These are phyloP conservation scores for Gliomastix tumulicola DNA, from an alignment of 2,329 filamentous ascomycete genomes.

Conservation along the genomic window DNA sequence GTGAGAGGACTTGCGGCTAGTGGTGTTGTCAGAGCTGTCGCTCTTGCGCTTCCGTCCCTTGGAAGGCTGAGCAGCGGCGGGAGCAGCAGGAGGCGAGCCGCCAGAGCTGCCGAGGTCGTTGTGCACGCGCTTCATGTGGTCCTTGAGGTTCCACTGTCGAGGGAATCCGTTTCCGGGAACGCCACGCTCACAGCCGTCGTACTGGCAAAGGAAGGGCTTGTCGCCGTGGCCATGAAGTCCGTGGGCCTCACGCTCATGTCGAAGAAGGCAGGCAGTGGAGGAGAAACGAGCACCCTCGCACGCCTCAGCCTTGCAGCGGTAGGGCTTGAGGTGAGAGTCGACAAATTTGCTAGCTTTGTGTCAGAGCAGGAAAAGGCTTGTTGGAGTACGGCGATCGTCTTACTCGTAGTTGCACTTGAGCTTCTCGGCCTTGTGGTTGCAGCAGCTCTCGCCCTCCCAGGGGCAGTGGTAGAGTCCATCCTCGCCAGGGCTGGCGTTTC, in stretches of 20 bases:
- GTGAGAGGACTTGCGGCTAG: constrained; percentile 42
- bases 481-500: constrained; percentile 50
- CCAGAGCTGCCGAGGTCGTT: constrained; percentile 45
- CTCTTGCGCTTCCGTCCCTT: constrained; percentile 55
- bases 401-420: constrained; percentile 99
- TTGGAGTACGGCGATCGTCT: constrained; percentile 39
- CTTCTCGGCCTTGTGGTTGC: constrained; percentile 88
- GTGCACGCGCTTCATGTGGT: constrained; percentile 97
- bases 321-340: constrained; percentile 93
- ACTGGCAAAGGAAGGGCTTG: constrained; percentile 85
- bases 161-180: constrained; percentile 83
- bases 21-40: constrained; percentile 33
- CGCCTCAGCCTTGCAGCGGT: constrained; percentile 79
- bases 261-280: constrained; percentile 87
- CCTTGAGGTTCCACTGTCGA: constrained; percentile 88
- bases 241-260: constrained; percentile 92
- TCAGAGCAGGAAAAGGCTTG: background rate
- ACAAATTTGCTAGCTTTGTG: constrained; percentile 75
- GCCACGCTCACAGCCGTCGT: constrained; percentile 80
- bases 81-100: constrained; percentile 30
- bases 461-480: constrained; percentile 94
- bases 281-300: constrained; percentile 89
- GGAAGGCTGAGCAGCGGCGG: constrained; percentile 18
- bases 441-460: constrained; percentile 63
- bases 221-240: constrained; percentile 92